Evolutionary conservation across 495 filamentous ascomycete species (phyloP).

Genomic region (Penicillium riverlandense): DNA sequence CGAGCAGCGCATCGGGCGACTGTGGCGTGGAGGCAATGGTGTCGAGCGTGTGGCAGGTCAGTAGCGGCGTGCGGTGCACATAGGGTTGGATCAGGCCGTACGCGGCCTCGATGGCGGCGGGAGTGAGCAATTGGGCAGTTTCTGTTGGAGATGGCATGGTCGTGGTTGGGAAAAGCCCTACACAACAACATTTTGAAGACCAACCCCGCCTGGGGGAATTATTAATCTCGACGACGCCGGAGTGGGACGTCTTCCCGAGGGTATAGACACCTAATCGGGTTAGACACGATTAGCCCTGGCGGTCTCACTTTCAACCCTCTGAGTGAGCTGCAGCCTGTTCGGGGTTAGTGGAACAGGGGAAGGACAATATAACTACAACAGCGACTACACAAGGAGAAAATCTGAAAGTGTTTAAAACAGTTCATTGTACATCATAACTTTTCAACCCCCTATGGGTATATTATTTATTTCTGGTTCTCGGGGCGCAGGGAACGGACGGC

Average conservation of each 20-base stretch:
- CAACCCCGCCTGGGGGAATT: too few relatives aligned
- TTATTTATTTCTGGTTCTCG: slow-evolving; percentile 80
- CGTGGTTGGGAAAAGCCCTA: neutral
- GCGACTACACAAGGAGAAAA: slow-evolving; percentile 10
- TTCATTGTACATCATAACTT: slow-evolving; percentile 42
- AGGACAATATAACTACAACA: too few relatives aligned
- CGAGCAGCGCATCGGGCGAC: slow-evolving; percentile 39
- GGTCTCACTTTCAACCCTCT: too few relatives aligned
- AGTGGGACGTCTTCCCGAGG: too few relatives aligned
- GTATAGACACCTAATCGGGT: too few relatives aligned
- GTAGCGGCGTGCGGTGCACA: slow-evolving; percentile 77
- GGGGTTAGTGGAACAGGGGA: too few relatives aligned
- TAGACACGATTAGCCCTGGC: too few relatives aligned
- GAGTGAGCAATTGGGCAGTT: slow-evolving; percentile 54
- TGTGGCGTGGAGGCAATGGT: slow-evolving; percentile 67
- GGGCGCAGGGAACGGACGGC: slow-evolving; percentile 85
- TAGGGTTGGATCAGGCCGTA: slow-evolving; percentile 63
- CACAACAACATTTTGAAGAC: neutral
- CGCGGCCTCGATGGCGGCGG: slow-evolving; percentile 60
- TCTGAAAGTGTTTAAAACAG: slow-evolving; percentile 18
- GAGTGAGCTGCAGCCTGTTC: too few relatives aligned
- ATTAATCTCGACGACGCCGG: too few relatives aligned
- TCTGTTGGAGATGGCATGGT: slow-evolving; percentile 21
- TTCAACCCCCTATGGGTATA: slow-evolving; percentile 27
- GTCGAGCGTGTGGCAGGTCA: slow-evolving; percentile 69